Evolutionary conservation across 305 asterid species (phyloP).

Genomic region (Ilex paraguariensis): DNA sequence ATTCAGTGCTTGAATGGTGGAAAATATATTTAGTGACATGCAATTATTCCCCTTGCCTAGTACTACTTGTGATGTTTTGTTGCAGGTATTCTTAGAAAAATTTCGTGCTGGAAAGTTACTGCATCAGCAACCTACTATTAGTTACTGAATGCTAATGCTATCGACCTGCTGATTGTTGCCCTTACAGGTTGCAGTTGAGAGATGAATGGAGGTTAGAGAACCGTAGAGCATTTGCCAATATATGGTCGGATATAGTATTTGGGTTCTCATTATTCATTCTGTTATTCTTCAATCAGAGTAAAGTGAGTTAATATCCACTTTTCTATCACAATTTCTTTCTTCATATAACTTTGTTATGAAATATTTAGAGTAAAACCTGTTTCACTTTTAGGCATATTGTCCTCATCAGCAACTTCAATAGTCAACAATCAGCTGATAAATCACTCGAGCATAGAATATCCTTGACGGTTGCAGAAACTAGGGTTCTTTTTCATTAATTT

Average conservation of each 20-base stretch:
- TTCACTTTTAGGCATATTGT: too few relatives aligned
- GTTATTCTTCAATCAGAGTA: conserved; percentile 70
- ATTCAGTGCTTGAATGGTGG: too few relatives aligned
- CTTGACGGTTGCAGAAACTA: too few relatives aligned
- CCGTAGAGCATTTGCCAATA: conserved; percentile 91
- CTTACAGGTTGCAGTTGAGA: conserved; percentile 73
- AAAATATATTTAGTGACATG: too few relatives aligned
- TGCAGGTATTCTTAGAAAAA: neutral
- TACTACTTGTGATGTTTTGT: neutral
- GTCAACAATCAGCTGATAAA: too few relatives aligned
- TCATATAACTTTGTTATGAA: too few relatives aligned
- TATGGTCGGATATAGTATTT: conserved; percentile 88
- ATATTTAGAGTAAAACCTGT: too few relatives aligned
- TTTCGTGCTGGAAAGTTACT: neutral
- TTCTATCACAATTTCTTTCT: conserved; percentile 8
- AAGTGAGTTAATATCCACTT: conserved; percentile 48
- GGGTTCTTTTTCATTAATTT: too few relatives aligned
- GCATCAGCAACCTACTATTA: neutral
- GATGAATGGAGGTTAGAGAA: conserved; percentile 90
- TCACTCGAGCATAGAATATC: too few relatives aligned
- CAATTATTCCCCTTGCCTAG: too few relatives aligned
- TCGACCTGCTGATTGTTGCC: conserved; percentile 12
- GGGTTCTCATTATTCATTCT: conserved; percentile 82
- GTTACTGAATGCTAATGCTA: conserved; percentile 5
- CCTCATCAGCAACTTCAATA: too few relatives aligned